Conservation (phyloP, 768 basidiomycete genomes). For the Chlorophyllum brunneum region DNA sequence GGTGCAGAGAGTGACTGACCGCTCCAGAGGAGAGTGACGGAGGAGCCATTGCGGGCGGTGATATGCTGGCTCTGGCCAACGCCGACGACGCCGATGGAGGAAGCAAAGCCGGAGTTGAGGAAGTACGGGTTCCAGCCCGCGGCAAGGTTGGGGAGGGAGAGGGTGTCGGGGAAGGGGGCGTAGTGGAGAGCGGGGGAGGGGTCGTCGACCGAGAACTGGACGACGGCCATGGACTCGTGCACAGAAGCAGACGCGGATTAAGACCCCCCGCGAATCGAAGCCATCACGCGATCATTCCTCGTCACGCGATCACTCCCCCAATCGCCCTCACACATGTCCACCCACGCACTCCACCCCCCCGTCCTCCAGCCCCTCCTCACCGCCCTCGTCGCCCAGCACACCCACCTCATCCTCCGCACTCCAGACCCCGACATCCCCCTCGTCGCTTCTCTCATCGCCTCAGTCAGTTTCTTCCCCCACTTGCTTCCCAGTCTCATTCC, state of each 20-base stretch:
- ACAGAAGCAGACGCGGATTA: not conserved
- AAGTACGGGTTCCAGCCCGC: constrained; percentile 73
- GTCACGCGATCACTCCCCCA: no score
- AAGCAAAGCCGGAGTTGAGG: constrained; percentile 43
- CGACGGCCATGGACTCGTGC: constrained; percentile 23
- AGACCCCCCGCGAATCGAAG: no score
- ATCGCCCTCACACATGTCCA: no score
- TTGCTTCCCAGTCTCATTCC: constrained; percentile 5
- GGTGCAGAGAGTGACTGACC: constrained; percentile 37
- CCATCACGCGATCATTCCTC: no score
- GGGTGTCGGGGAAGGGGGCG: constrained; percentile 55
- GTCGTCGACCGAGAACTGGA: constrained; percentile 54
- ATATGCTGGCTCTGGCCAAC: constrained; percentile 57
- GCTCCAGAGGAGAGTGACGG: constrained; percentile 53
- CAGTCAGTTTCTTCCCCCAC: constrained; percentile 43
- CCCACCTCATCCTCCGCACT: constrained; percentile 61
- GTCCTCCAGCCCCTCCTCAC: constrained; percentile 65
- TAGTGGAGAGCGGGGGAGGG: constrained; percentile 63
- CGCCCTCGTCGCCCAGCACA: constrained; percentile 58
- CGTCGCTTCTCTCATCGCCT: constrained; percentile 52
- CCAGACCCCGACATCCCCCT: constrained; percentile 60
- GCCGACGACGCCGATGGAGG: constrained; percentile 37
- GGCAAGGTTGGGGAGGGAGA: constrained; percentile 41
- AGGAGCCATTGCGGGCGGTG: constrained; percentile 57
- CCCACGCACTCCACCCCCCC: constrained; percentile 49